Evolutionary conservation across 2,329 filamentous ascomycete genomes (phyloP), one percentile per base, ranked within the genome.

Genomic region (Pyricularia sp.): DNA sequence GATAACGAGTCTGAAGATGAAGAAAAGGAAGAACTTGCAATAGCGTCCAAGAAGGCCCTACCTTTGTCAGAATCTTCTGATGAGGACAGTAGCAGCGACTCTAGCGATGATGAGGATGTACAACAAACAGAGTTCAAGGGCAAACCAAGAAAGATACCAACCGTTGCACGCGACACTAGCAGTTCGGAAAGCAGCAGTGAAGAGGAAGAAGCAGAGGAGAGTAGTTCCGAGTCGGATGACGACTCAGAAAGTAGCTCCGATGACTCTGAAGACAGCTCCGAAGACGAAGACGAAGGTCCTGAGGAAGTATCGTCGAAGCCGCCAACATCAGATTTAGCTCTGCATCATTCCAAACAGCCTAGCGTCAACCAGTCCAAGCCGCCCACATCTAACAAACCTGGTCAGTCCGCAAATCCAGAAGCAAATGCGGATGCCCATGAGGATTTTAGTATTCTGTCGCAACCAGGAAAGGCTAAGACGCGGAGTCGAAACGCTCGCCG

Each of bases 401-500:
- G 28, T 8, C 60, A 44, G 22, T 7, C 28, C 10, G 9, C 22
- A 12, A 33, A 19, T 24, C 6, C 33, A 10, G 24, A 4, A 30
- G 13, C 44, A n/a, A 19, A 24, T 8, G 28, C 8, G 13, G 28
- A 40, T 4, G 4, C 10, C 12, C 44, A 60, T n/a, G 22, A 62
- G 22, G 19, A 57, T 10, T 40, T 26, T 24, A 60, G 63, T 24
- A 26, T 13, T 16, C 5, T n/a, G 22, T 16, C 24, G 24, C 62
- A 22, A 9, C 44, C 31, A 59, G 62, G 74, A 8, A 69, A 79
- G 62, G 71, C 73, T 0, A 74, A 69, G 40, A 85, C 83, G 0
- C 79, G 80, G 68, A 81, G 77, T 66, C 78, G 83, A 6, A 85
- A 85, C 67, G 78, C 77, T 9, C 76, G 83, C 31, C 77, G 82